A percentile compares a stretch with the other conserved stretches of the same genome.
These are phyloP conservation scores for Penicillium sumatraense DNA, from an alignment of 2,329 filamentous ascomycete species.

Conservation along the genomic window DNA sequence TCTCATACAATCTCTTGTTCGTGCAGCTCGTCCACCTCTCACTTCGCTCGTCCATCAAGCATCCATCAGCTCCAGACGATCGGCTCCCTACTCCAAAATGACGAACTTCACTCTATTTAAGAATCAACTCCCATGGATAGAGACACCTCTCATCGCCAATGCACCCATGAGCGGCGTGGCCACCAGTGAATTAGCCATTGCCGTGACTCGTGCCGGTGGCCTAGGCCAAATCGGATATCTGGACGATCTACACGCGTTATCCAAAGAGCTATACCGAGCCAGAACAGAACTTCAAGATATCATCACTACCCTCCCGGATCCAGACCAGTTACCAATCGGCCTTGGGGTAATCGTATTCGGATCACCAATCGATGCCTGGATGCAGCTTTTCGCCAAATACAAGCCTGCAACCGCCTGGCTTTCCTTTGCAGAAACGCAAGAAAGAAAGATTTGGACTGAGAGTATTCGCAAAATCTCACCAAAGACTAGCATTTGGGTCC, in stretches of 20 bases:
- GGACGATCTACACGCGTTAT: slow-evolving; percentile 6
- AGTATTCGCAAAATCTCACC: slow-evolving; percentile 12
- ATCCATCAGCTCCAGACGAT: no score
- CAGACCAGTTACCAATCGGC: slow-evolving; percentile 10
- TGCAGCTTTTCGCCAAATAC: slow-evolving; percentile 12
- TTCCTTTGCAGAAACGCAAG: slow-evolving; percentile 14
- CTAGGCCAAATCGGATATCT: slow-evolving; percentile 22
- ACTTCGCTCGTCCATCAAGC: no score
- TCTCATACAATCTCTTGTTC: no score
- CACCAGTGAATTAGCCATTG: slow-evolving; percentile 12
- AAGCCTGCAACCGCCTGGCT: slow-evolving; percentile 20
- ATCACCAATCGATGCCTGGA: slow-evolving; percentile 5
- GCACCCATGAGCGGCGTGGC: slow-evolving; percentile 24
- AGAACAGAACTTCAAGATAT: slow-evolving; percentile 3
- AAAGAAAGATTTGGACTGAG: slow-evolving; percentile 12
- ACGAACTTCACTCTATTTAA: background rate
- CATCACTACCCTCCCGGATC: background rate
- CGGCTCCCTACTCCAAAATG: no score
- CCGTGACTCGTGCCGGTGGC: slow-evolving; percentile 18
- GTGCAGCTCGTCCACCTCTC: no score
- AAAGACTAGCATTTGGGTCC: slow-evolving; percentile 16
- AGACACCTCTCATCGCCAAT: slow-evolving; percentile 17
- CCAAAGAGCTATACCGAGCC: background rate
- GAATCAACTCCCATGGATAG: slow-evolving; percentile 17
- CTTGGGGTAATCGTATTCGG: slow-evolving; percentile 16